Base-by-base conservation (phyloP, 352 stramenopile genomes). In the Hyaloperonospora brassicae region DNA sequence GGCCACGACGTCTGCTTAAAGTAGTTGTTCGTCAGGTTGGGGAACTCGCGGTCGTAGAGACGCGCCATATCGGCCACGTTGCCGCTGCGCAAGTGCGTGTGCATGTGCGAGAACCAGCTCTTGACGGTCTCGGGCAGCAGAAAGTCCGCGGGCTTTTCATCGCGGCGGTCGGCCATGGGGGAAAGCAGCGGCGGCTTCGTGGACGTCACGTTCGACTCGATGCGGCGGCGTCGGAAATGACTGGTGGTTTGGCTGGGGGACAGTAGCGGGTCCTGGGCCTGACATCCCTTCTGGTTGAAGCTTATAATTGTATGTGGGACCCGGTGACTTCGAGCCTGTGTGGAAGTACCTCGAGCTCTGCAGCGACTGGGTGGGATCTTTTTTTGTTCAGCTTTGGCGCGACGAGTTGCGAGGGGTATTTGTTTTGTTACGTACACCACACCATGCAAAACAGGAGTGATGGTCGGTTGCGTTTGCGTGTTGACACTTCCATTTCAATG, bases 1-100 rank as follows among this genome's bases (percentile, higher is more conserved):
- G 95, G 95, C 96, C 96, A 98, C 52, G 89, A 77, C 30, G 77
- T 80, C 71, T 95, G 89, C 70, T 92, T 90, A 76, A 98, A 98
- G 79, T 98, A 98, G 67, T 90, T 94, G 66, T 84, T 90, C 38
- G 84, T 94, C 38, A 94, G 64, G 53, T 73, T 86, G 63, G 86
- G 76, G 71, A 93, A 94, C 56, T 94, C 84, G 62, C 83, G 84
- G 73, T 93, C 83, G 64, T 94, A 94, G 55, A 94, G 72, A 9
- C 80, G 80, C 59, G 73, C 68, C 82, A 94, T 93, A 55, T 94
- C 84, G 36, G 55, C 27, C 55, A 85, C 73, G 57, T 94, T 92
- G 72, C 80, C 80, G 51, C 69, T 79, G 57, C 90, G 84, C 40
- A 94, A 64, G 64, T 86, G 70, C 67, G 80, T 93, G 72, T 90